A percentile compares a stretch with the other conserved stretches of the same genome.
These are phyloP conservation scores for Talaromyces sp. DNA, from an alignment of 2,329 filamentous ascomycete species.

Conservation along the genomic window DNA sequence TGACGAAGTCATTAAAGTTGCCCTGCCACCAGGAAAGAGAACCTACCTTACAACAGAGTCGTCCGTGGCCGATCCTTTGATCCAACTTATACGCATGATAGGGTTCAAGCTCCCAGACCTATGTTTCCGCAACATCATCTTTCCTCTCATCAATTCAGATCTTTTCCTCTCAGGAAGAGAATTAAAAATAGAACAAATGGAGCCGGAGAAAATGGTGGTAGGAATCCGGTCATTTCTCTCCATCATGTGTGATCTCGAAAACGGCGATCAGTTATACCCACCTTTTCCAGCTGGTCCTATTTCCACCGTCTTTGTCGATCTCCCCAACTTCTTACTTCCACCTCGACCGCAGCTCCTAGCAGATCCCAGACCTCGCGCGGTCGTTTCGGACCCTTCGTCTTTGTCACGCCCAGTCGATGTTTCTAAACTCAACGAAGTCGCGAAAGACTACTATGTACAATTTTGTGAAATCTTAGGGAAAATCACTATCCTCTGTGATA, in stretches of 20 bases:
- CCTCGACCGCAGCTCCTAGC: slow-evolving; percentile 40
- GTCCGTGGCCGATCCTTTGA: slow-evolving; percentile 81
- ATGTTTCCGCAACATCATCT: slow-evolving; percentile 90
- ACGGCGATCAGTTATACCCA: slow-evolving; percentile 71
- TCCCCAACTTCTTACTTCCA: slow-evolving; percentile 36
- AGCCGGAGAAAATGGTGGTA: slow-evolving; percentile 96
- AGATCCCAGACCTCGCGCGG: slow-evolving; percentile 33
- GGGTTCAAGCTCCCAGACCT: slow-evolving; percentile 92
- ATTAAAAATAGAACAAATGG: slow-evolving; percentile 83
- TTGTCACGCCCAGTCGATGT: slow-evolving; percentile 56
- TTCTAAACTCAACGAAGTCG: slow-evolving; percentile 66
- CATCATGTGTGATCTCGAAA: slow-evolving; percentile 90
- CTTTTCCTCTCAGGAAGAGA: slow-evolving; percentile 76
- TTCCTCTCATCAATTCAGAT: slow-evolving; percentile 89
- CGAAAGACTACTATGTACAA: slow-evolving; percentile 79
- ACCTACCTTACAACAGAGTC: slow-evolving; percentile 80
- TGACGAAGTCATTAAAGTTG: slow-evolving; percentile 82
- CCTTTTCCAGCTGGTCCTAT: slow-evolving; percentile 72
- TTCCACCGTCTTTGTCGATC: slow-evolving; percentile 37
- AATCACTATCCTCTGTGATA: slow-evolving; percentile 94
- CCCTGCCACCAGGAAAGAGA: slow-evolving; percentile 76
- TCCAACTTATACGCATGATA: slow-evolving; percentile 91
- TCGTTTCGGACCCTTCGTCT: slow-evolving; percentile 33
- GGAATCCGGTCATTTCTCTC: slow-evolving; percentile 91
- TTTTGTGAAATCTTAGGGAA: slow-evolving; percentile 96